Percentiles rank a stretch among this genome's conserved stretches.
phyloP scores from a whole-genome alignment of 139 green algal species.

The Chlorella sp. region DNA sequence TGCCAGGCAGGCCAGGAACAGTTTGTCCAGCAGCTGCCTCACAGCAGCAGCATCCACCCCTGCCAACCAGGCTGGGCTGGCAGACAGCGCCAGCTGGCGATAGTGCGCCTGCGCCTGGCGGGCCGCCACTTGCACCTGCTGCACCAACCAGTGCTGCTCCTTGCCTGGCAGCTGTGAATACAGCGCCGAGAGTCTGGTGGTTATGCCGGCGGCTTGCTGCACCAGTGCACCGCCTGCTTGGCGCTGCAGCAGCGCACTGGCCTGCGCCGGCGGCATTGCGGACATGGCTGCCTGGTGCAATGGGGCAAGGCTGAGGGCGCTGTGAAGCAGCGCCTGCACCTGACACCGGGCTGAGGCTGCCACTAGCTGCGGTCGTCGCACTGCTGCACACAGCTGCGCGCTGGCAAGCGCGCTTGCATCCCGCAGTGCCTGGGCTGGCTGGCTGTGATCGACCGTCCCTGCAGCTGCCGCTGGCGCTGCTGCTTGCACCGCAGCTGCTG shows the following conservation, averaged over 20 bases:
- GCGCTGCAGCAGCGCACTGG: background rate
- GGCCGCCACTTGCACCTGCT: background rate
- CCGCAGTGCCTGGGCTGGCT: background rate
- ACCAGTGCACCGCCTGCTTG: background rate
- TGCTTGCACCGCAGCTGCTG: background rate
- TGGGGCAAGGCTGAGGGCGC: background rate
- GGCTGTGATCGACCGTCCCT: too few relatives aligned
- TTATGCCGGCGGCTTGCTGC: constrained; percentile 29
- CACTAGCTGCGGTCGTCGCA: background rate
- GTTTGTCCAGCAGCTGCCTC: constrained; percentile 19
- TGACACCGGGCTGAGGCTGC: background rate
- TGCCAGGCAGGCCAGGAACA: constrained; percentile 4
- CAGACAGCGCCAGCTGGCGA: background rate
- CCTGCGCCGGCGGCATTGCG: background rate
- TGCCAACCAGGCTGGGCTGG: constrained; percentile 39
- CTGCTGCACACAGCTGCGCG: constrained; percentile 12
- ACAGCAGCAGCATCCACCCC: background rate
- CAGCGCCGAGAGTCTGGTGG: constrained; percentile 2
- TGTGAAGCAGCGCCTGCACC: background rate
- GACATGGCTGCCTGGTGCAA: background rate
- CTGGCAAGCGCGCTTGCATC: constrained; percentile 22
- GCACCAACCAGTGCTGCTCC: constrained; percentile 3
- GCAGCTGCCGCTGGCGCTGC: background rate
- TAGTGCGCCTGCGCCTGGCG: constrained; percentile 23
- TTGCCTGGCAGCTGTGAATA: background rate